These are phyloP conservation scores for Fusarium sp. DNA, from an alignment of 2,329 filamentous ascomycete species.

Conservation along the genomic window DNA sequence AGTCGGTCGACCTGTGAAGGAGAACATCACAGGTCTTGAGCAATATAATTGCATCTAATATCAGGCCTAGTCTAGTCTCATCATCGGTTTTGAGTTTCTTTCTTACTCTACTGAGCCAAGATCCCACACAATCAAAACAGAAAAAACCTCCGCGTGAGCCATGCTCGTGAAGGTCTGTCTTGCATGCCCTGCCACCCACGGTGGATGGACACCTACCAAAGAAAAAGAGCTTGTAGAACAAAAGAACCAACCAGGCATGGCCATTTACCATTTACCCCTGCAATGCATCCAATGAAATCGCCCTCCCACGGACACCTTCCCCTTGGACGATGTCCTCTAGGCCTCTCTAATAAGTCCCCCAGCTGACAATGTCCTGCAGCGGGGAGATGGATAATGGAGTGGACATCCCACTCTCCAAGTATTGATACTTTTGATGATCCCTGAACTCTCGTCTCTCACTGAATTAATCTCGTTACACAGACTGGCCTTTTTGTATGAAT, in stretches of 20 bases:
- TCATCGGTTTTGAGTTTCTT: no score
- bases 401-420: slow-evolving; percentile 20
- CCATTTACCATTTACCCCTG: slow-evolving; percentile 10
- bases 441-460: slow-evolving; percentile 9
- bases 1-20: background rate
- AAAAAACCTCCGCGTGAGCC: slow-evolving; percentile 24
- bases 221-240: slow-evolving; percentile 1
- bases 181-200: background rate
- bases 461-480: background rate
- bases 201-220: background rate
- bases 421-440: slow-evolving; percentile 22
- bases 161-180: slow-evolving; percentile 23
- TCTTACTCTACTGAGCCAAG: background rate
- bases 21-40: background rate
- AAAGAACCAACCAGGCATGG: slow-evolving; percentile 25
- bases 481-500: background rate
- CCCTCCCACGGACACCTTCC: slow-evolving; percentile 19
- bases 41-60: background rate
- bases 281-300: slow-evolving; percentile 7
- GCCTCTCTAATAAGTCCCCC: slow-evolving; percentile 13
- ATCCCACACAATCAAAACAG: background rate
- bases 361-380: slow-evolving; percentile 41
- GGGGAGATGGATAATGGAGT: slow-evolving; percentile 10
- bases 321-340: slow-evolving; percentile 1
- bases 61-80: background rate